phyloP scores from a whole-genome alignment of 2,329 filamentous ascomycete genomes.

The Talaromyces sp. region DNA sequence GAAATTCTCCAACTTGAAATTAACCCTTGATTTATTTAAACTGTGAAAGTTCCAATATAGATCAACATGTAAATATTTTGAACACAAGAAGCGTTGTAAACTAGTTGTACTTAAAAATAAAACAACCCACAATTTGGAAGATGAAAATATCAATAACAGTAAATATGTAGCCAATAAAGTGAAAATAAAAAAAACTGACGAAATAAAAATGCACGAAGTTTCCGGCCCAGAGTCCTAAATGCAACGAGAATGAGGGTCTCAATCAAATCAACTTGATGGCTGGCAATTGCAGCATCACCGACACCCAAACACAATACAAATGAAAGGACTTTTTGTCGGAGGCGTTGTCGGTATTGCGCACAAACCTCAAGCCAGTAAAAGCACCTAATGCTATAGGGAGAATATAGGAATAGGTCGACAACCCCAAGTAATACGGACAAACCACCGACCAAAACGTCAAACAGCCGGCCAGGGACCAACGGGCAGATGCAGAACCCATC shows the following conservation, averaged over 20 bases:
- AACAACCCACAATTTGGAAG: not conserved
- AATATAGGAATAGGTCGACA: constrained; percentile 1
- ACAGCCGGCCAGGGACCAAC: not conserved
- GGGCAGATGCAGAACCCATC: constrained; percentile 6
- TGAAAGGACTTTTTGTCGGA: constrained; percentile 11
- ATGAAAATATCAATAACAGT: not conserved
- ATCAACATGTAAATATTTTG: too few species aligned
- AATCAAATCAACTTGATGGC: constrained; percentile 1
- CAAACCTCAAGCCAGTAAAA: constrained; percentile 4
- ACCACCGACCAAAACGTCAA: constrained; percentile 7
- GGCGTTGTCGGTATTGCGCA: constrained; percentile 2
- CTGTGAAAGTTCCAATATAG: too few species aligned
- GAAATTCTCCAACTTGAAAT: too few species aligned
- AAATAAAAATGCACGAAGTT: not conserved
- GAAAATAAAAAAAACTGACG: not conserved
- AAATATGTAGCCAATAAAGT: not conserved
- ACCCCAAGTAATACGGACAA: constrained; percentile 7
- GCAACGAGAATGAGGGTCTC: not conserved
- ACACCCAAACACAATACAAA: constrained; percentile 10
- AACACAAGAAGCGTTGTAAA: not conserved
- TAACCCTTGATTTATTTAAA: too few species aligned
- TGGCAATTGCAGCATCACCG: constrained; percentile 10
- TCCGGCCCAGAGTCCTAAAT: not conserved
- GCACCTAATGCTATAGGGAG: not conserved
- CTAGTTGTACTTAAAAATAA: not conserved